Percentiles rank a stretch among this genome's conserved stretches.
Conservation (phyloP, 1,284 basidiomycete species). For the Rhodotorula sp. region DNA sequence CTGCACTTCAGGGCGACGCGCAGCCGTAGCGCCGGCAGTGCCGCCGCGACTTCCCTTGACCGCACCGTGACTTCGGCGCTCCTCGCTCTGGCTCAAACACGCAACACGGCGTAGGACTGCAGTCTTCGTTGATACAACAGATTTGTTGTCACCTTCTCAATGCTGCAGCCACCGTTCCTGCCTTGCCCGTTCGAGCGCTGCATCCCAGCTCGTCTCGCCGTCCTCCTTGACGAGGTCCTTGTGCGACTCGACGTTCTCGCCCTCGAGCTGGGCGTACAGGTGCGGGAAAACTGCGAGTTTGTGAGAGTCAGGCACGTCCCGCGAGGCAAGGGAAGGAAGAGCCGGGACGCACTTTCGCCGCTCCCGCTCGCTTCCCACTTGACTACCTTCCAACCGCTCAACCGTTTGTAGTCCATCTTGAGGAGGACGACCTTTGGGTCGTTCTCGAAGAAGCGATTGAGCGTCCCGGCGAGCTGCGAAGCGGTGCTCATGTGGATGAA, state of each 20-base stretch:
- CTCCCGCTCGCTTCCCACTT: conserved; percentile 57
- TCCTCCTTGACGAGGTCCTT: conserved; percentile 21
- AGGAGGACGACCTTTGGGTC: conserved; percentile 56
- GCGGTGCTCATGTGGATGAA: conserved; percentile 67
- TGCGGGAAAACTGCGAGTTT: conserved; percentile 59
- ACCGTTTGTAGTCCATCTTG: conserved; percentile 53
- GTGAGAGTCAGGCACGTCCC: neutral
- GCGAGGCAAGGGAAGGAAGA: no score
- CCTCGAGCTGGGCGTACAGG: conserved; percentile 59
- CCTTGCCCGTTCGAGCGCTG: conserved; percentile 49
- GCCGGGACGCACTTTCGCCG: conserved; percentile 4
- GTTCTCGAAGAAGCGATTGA: conserved; percentile 60
- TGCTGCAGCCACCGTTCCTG: conserved; percentile 21
- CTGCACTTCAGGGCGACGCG: no score
- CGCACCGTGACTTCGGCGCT: no score
- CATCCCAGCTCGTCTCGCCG: conserved; percentile 50
- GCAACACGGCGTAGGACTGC: no score
- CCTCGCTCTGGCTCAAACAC: no score
- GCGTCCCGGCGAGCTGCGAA: conserved; percentile 60
- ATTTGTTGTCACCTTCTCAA: neutral
- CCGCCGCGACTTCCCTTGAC: no score
- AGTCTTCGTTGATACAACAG: no score
- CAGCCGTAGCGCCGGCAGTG: no score
- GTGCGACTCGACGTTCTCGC: conserved; percentile 48
- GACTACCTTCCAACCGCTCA: conserved; percentile 52